These are phyloP conservation scores for Primulina tabacum DNA, from an alignment of 257 asterid genomes.

Conservation along the genomic window DNA sequence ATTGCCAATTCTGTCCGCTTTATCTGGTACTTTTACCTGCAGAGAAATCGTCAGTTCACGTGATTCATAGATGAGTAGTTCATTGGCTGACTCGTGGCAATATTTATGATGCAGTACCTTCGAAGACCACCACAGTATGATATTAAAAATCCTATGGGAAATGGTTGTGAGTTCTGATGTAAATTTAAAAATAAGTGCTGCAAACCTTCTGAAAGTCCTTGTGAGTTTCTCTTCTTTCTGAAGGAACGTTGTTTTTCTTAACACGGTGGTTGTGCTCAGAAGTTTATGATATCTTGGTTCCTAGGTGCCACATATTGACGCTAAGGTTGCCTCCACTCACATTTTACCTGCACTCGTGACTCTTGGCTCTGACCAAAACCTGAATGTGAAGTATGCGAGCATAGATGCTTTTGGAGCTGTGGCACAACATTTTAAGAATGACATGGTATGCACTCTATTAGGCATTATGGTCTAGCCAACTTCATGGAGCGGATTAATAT, in stretches of 20 bases:
- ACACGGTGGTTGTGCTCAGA: constrained; percentile 11
- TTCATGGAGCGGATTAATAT: constrained; percentile 20
- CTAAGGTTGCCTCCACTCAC: constrained; percentile 80
- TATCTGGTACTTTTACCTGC: constrained; percentile 61
- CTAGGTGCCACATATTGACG: constrained; percentile 85
- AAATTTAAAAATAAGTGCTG: constrained; percentile 71
- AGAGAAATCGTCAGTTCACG: constrained; percentile 11
- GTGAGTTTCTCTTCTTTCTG: constrained; percentile 42
- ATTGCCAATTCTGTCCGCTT: constrained; percentile 80
- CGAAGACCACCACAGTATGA: constrained; percentile 72
- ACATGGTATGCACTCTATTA: constrained; percentile 44
- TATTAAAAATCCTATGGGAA: constrained; percentile 91
- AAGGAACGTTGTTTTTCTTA: constrained; percentile 17
- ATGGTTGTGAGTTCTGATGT: constrained; percentile 79
- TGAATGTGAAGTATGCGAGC: constrained; percentile 86
- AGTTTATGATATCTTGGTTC: constrained; percentile 19
- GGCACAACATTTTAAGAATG: constrained; percentile 90
- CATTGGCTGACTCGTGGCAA: constrained; percentile 19
- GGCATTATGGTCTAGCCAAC: constrained; percentile 22
- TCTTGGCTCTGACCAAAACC: constrained; percentile 96
- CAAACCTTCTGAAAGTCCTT: constrained; percentile 79
- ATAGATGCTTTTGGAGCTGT: constrained; percentile 96
- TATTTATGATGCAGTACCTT: constrained; percentile 59
- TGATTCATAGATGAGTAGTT: constrained; percentile 16
- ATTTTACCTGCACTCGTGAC: constrained; percentile 97